These are phyloP conservation scores for Neurospora pannonica DNA, from an alignment of 495 filamentous ascomycete genomes.

Conservation along the genomic window DNA sequence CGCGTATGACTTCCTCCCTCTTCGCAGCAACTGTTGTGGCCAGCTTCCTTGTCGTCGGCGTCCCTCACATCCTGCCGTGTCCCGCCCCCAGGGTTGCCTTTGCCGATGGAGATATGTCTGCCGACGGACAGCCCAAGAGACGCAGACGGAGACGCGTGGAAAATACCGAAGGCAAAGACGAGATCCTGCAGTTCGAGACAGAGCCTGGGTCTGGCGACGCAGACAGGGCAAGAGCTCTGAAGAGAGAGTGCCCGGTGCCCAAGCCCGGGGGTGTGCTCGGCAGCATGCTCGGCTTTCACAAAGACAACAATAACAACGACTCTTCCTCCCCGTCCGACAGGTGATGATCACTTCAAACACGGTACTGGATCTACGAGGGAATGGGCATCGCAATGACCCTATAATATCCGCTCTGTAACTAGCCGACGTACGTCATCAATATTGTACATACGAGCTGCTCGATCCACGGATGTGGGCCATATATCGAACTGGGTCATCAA, in stretches of 20 bases:
- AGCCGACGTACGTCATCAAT: background rate
- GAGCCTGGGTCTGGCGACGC: conserved; percentile 7
- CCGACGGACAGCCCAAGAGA: conserved; percentile 38
- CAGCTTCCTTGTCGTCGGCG: conserved; percentile 80
- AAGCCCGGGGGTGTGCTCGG: conserved; percentile 71
- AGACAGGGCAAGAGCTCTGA: conserved; percentile 15
- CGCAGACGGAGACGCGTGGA: conserved; percentile 31
- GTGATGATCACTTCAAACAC: conserved; percentile 1
- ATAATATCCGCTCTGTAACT: background rate
- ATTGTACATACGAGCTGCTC: background rate
- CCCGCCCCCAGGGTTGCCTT: conserved; percentile 69
- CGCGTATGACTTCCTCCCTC: conserved; percentile 79
- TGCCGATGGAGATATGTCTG: conserved; percentile 55
- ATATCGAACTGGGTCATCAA: background rate
- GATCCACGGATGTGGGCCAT: background rate
- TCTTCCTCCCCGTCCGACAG: conserved; percentile 6
- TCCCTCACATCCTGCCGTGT: conserved; percentile 90
- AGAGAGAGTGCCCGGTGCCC: conserved; percentile 69
- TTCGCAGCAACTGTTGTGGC: conserved; percentile 92
- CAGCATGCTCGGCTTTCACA: conserved; percentile 60
- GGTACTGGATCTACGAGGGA: background rate
- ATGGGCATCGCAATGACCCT: background rate
- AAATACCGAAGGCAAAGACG: conserved; percentile 22
- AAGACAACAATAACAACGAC: conserved; percentile 7
- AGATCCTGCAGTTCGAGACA: conserved; percentile 24